Evolutionary conservation across 352 stramenopile species (phyloP), one percentile per base, ranked within the genome.

Genomic region (Globisporangium ultimum): DNA sequence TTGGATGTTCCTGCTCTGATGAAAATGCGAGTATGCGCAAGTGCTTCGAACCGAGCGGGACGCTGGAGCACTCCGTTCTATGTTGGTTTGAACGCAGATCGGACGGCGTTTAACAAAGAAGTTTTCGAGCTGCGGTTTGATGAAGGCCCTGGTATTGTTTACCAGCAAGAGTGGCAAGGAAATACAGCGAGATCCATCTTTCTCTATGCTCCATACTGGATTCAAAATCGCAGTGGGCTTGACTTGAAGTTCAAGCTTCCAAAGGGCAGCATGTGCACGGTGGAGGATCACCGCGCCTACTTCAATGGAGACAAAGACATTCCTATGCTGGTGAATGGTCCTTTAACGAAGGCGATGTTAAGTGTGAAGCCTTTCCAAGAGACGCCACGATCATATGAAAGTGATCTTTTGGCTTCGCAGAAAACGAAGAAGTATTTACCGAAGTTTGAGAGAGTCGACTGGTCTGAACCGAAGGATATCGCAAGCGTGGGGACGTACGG

Each of bases 141-240:
- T 17, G 65, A 87, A 17, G 86, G 81, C 0, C 87, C 87, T 20
- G 71, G 64, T 12, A 76, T 92, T 22, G 60, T 88, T 52, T 74
- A 90, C 41, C 72, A 91, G 3, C 83, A 88, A 28, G 67, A 87
- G 52, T 93, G 84, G 84, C 70, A 78, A 11, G 38, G 63, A 20
- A 79, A 91, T 28, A 59, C 71, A 38, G 69, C 79, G 3, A 82
- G 87, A 20, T 80, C 69, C 8, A 61, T 93, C n/a, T 78, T 77
- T 46, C 60, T 95, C 18, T 93, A 77, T 48, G 74, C 70, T 12
- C 87, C 84, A 6, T 95, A 88, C 60, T 95, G 87, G 87, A 88
- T 95, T 60, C 84, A 92, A 58, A 95, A 95, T 60, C 79, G 81
- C 36, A 87, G 71, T 56, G 87, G 87, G 9, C 69, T 95, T 11